Conservation (phyloP, 176 grass and related monocot genomes). For the Calamus simplicifolius region DNA sequence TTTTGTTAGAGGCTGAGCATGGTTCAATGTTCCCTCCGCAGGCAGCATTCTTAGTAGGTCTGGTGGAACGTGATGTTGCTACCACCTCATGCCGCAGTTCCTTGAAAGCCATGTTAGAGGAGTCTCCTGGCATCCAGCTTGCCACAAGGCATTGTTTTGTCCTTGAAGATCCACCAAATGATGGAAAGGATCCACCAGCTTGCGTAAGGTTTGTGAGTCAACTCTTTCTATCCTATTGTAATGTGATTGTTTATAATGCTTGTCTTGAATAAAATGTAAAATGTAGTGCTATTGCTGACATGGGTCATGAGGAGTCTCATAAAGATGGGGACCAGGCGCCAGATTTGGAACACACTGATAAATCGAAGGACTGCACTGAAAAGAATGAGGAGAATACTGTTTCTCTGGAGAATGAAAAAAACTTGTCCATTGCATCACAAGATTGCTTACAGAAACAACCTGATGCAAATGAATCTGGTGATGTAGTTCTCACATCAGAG, state of each 20-base stretch:
- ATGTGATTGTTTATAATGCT: neutral
- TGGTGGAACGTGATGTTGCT: constrained; percentile 56
- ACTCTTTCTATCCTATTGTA: neutral
- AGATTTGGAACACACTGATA: constrained; percentile 28
- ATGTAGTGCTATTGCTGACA: constrained; percentile 34
- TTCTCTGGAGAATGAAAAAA: constrained; percentile 34
- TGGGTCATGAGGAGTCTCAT: constrained; percentile 30
- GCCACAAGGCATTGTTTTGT: constrained; percentile 91
- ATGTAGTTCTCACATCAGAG: constrained; percentile 17
- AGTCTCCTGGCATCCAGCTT: constrained; percentile 72
- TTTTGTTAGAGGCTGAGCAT: neutral
- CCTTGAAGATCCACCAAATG: constrained; percentile 78
- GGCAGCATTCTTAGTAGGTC: constrained; percentile 71
- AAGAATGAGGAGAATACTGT: constrained; percentile 23
- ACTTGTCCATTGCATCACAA: constrained; percentile 23
- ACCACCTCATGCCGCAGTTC: constrained; percentile 71
- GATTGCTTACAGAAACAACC: constrained; percentile 22
- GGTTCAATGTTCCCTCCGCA: constrained; percentile 26
- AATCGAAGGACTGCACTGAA: constrained; percentile 28
- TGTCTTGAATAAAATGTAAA: constrained; percentile 13
- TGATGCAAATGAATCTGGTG: constrained; percentile 20
- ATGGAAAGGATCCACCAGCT: constrained; percentile 32
- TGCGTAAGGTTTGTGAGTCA: constrained; percentile 39
- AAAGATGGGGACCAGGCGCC: constrained; percentile 31
- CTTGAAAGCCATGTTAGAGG: constrained; percentile 81